phyloP scores from a whole-genome alignment of 768 basidiomycete genomes.

The Cystofilobasidium bisporidii region DNA sequence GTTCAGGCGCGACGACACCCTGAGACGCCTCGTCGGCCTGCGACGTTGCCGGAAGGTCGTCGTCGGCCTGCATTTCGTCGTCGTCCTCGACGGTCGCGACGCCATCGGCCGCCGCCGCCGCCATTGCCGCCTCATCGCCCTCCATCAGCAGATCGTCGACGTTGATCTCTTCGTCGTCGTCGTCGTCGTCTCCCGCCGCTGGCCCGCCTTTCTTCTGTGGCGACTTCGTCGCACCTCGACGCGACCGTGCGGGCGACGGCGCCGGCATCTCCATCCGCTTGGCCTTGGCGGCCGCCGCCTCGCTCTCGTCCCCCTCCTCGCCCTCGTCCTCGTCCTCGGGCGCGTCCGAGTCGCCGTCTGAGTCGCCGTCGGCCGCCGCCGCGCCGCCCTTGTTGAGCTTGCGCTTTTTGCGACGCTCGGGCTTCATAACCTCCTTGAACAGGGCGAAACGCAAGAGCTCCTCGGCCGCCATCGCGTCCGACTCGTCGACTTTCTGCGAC shows the following conservation, averaged over 20 bases:
- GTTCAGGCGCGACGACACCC: conserved; percentile 44
- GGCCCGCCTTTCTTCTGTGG: neutral
- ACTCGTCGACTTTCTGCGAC: conserved; percentile 68
- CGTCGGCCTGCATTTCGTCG: conserved; percentile 2
- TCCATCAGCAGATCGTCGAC: conserved; percentile 1
- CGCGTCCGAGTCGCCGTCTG: conserved; percentile 44
- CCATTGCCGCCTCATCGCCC: conserved; percentile 1
- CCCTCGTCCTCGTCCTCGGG: conserved; percentile 44
- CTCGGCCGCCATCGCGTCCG: conserved; percentile 82
- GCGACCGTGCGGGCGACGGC: neutral
- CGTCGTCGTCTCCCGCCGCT: neutral
- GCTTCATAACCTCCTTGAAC: conserved; percentile 90
- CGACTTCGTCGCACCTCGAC: conserved; percentile 4
- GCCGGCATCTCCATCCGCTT: conserved; percentile 27
- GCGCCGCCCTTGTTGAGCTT: conserved; percentile 64
- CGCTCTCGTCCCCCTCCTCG: conserved; percentile 36
- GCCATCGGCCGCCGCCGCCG: neutral
- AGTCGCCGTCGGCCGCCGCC: conserved; percentile 32
- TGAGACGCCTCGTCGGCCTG: conserved; percentile 11
- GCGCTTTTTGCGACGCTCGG: conserved; percentile 64
- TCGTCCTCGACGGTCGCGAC: neutral
- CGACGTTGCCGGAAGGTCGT: neutral
- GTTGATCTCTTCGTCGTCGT: conserved; percentile 21
- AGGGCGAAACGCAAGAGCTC: conserved; percentile 93
- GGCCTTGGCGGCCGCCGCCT: conserved; percentile 36